Evolutionary conservation across 2,329 filamentous ascomycete genomes (phyloP).

Genomic region (Fonsecaea erecta): DNA sequence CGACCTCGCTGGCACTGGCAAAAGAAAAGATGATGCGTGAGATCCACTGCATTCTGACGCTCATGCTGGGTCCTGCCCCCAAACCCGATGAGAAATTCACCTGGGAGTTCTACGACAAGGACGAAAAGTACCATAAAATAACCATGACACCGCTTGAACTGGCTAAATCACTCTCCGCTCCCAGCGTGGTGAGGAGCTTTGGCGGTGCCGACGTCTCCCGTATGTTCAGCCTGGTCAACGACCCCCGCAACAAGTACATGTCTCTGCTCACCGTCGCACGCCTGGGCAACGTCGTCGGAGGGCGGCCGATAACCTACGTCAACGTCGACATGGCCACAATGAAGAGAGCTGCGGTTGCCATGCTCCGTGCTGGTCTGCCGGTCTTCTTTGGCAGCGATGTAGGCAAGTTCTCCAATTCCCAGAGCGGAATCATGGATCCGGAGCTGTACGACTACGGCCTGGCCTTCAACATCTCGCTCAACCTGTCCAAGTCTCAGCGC

Average conservation of each 20-base stretch:
- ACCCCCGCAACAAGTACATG: slow-evolving; percentile 76
- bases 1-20: slow-evolving; percentile 50
- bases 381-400: slow-evolving; percentile 91
- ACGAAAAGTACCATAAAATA: slow-evolving; percentile 66
- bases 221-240: slow-evolving; percentile 82
- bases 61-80: slow-evolving; percentile 81
- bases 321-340: slow-evolving; percentile 77
- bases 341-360: slow-evolving; percentile 73
- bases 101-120: slow-evolving; percentile 78
- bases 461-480: slow-evolving; percentile 77
- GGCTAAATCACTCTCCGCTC: slow-evolving; percentile 68
- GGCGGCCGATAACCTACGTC: slow-evolving; percentile 76
- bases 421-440: slow-evolving; percentile 78
- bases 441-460: slow-evolving; percentile 77
- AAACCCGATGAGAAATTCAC: slow-evolving; percentile 69
- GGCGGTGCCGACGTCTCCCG: slow-evolving; percentile 64
- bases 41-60: slow-evolving; percentile 78
- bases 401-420: slow-evolving; percentile 74
- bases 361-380: slow-evolving; percentile 77
- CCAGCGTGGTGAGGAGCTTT: slow-evolving; percentile 62
- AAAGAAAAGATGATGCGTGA: slow-evolving; percentile 80
- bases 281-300: slow-evolving; percentile 80
- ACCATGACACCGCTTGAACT: slow-evolving; percentile 72
- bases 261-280: slow-evolving; percentile 75
- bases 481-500: slow-evolving; percentile 75